phyloP scores from a whole-genome alignment of 2,329 filamentous ascomycete genomes.

The Cladobotryum mycophilum region DNA sequence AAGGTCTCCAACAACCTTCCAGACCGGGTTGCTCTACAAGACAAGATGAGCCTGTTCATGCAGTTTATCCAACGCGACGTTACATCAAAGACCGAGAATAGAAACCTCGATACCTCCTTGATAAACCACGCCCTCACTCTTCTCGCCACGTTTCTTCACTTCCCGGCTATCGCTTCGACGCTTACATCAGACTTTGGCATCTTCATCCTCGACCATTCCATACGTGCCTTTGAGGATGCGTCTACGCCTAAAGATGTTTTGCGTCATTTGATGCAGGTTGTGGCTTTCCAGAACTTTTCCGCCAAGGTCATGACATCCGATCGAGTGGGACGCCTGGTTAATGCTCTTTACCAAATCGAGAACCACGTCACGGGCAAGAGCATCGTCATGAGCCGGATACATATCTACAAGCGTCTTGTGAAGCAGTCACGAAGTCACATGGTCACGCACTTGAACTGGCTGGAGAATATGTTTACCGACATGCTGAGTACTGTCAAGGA shows the following conservation, averaged over 20 bases:
- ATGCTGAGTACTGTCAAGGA: constrained; percentile 76
- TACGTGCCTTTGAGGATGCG: constrained; percentile 63
- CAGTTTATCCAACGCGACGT: constrained; percentile 84
- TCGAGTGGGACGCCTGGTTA: constrained; percentile 64
- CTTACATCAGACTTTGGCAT: constrained; percentile 72
- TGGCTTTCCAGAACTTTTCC: constrained; percentile 75
- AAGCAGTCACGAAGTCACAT: constrained; percentile 66
- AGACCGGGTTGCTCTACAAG: constrained; percentile 62
- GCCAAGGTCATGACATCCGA: constrained; percentile 66
- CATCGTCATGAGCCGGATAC: constrained; percentile 68
- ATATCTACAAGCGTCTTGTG: constrained; percentile 72
- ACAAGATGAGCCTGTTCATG: constrained; percentile 70
- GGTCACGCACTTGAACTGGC: constrained; percentile 67
- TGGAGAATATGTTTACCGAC: constrained; percentile 73
- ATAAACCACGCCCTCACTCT: constrained; percentile 73
- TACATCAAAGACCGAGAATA: constrained; percentile 50
- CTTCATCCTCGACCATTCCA: constrained; percentile 76
- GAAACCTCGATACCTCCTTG: constrained; percentile 59
- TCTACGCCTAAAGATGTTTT: constrained; percentile 68
- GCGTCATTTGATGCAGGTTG: constrained; percentile 71
- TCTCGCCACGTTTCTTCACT: constrained; percentile 69
- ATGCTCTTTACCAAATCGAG: constrained; percentile 65
- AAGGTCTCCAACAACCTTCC: constrained; percentile 79
- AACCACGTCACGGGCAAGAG: constrained; percentile 72
- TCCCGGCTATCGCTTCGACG: constrained; percentile 61